Conservation (phyloP, 1,139 yeast species). For the Geotrichum klebahnii region DNA sequence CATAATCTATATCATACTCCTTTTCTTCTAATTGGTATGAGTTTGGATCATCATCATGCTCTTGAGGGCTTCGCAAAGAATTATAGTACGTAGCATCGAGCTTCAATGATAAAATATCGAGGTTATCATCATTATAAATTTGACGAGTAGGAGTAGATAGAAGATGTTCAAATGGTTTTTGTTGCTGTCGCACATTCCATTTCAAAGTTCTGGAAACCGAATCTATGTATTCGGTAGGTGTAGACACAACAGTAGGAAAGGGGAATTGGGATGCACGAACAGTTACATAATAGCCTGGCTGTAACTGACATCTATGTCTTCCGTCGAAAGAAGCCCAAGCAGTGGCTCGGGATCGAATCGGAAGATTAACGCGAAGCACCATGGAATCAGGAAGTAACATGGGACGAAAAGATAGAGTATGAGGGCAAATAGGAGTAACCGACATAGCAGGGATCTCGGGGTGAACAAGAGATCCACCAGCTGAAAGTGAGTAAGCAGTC, state of each 20-base stretch:
- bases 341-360: slow-evolving; percentile 63
- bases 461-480: slow-evolving; percentile 86
- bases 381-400: slow-evolving; percentile 82
- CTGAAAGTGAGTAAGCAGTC: slow-evolving; percentile 84
- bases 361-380: slow-evolving; percentile 71
- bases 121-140: slow-evolving; percentile 16
- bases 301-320: slow-evolving; percentile 64
- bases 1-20: slow-evolving; percentile 23
- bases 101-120: slow-evolving; percentile 9
- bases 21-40: slow-evolving; percentile 11
- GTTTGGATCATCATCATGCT: too few species aligned
- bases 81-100: background rate
- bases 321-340: slow-evolving; percentile 95
- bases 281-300: slow-evolving; percentile 71
- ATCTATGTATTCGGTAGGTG: slow-evolving; percentile 74
- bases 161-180: slow-evolving; percentile 54
- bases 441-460: slow-evolving; percentile 87
- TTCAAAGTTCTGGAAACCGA: slow-evolving; percentile 77
- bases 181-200: slow-evolving; percentile 83
- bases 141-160: slow-evolving; percentile 16
- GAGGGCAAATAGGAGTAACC: slow-evolving; percentile 90
- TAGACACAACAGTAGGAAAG: slow-evolving; percentile 76
- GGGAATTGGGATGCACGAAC: slow-evolving; percentile 77
- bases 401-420: slow-evolving; percentile 82
- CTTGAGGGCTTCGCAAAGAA: background rate